Conservation (phyloP, 345 rosid species). For the Rhodamnia argentea region DNA sequence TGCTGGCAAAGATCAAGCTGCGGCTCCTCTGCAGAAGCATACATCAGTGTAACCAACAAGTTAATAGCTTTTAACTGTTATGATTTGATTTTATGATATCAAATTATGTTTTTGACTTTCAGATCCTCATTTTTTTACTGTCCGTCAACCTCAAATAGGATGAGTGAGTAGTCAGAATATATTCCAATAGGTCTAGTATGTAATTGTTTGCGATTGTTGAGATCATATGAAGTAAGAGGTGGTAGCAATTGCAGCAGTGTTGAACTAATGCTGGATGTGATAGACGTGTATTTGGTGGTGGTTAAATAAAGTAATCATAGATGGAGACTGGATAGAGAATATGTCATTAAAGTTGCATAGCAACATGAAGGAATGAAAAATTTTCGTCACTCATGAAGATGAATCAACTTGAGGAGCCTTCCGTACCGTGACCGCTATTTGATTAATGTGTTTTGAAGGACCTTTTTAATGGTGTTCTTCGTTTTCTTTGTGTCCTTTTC, state of each 20-base stretch:
- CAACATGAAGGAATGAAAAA: background rate
- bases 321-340: background rate
- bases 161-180: background rate
- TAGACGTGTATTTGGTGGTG: background rate
- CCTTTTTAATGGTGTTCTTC: background rate
- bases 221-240: background rate
- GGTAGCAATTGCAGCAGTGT: background rate
- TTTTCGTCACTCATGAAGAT: background rate
- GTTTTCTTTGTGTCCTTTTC: background rate
- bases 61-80: background rate
- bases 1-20: background rate
- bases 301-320: background rate
- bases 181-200: background rate
- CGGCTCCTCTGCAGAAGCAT: background rate
- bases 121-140: background rate
- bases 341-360: background rate
- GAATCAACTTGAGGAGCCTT: background rate
- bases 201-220: background rate
- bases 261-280: background rate
- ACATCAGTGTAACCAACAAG: background rate
- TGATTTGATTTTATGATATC: background rate
- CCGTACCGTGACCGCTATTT: background rate
- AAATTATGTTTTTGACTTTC: background rate
- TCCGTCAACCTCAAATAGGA: background rate
- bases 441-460: background rate